Percentiles rank a stretch among this genome's conserved stretches.
Conservation (phyloP, 1,284 basidiomycete genomes). For the Heliocybe sulcata region DNA sequence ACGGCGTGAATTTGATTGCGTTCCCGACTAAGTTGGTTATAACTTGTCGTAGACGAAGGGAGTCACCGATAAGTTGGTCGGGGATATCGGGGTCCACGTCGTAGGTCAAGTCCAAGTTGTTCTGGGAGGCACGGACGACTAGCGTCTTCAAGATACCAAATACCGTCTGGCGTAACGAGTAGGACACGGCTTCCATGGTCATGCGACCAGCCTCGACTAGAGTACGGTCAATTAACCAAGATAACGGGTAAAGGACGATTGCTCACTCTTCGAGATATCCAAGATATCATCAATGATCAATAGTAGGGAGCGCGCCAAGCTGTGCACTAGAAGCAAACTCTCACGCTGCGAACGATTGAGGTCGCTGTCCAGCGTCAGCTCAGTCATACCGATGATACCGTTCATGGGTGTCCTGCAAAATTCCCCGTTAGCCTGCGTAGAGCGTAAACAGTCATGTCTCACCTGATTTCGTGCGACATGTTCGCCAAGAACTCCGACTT, state of each 20-base stretch:
- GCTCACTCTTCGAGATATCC: slow-evolving; percentile 95
- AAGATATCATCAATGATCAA: slow-evolving; percentile 98
- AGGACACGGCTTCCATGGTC: slow-evolving; percentile 99
- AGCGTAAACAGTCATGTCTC: slow-evolving; percentile 16
- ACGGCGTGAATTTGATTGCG: slow-evolving; percentile 93
- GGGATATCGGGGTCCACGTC: slow-evolving; percentile 96
- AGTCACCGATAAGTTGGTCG: slow-evolving; percentile 96
- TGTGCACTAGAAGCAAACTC: slow-evolving; percentile 94
- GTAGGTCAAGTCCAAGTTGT: slow-evolving; percentile 95
- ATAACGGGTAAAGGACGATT: slow-evolving; percentile 2
- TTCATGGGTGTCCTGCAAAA: slow-evolving; percentile 88
- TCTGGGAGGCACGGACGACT: slow-evolving; percentile 96
- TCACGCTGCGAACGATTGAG: slow-evolving; percentile 87
- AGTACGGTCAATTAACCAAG: slow-evolving; percentile 8
- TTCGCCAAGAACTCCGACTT: slow-evolving; percentile 99
- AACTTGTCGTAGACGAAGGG: slow-evolving; percentile 87
- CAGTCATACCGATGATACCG: slow-evolving; percentile 99
- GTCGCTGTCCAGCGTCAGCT: slow-evolving; percentile 92
- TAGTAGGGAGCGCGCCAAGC: slow-evolving; percentile 87
- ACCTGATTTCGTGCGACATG: slow-evolving; percentile 96
- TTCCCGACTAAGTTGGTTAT: slow-evolving; percentile 95
- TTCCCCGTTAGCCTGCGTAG: slow-evolving; percentile 2
- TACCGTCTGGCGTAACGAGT: slow-evolving; percentile 94
- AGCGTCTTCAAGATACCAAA: slow-evolving; percentile 98
- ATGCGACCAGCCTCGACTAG: slow-evolving; percentile 96